Evolutionary conservation across 805 yeast species (phyloP).

Genomic region (Saccharomycopsis guyanensis): DNA sequence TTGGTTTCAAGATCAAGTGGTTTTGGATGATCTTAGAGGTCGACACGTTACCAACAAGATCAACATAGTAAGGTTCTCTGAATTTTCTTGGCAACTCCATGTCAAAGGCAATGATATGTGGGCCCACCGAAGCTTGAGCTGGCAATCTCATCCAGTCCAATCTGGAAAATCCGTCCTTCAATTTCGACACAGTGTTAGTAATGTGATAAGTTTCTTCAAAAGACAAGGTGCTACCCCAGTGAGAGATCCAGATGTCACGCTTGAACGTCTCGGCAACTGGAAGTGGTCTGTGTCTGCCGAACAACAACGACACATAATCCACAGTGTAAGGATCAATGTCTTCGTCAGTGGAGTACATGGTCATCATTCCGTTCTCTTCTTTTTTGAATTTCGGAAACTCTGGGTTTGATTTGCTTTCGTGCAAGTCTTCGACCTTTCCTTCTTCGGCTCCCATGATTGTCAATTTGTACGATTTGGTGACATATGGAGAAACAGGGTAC

Average conservation of each 20-base stretch:
- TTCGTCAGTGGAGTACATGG: constrained; percentile 10
- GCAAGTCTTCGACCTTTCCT: constrained; percentile 39
- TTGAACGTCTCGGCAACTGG: constrained; percentile 50
- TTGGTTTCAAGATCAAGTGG: constrained; percentile 58
- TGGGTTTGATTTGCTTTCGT: constrained; percentile 19
- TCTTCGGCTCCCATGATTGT: constrained; percentile 35
- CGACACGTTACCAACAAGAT: constrained; percentile 88
- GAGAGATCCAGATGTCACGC: constrained; percentile 85
- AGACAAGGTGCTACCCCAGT: constrained; percentile 63
- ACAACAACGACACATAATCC: constrained; percentile 48
- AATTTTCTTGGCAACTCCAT: constrained; percentile 45
- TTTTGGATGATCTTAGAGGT: constrained; percentile 44
- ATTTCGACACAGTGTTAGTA: constrained; percentile 64
- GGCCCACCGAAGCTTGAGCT: constrained; percentile 31
- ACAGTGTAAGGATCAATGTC: constrained; percentile 39
- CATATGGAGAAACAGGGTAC: constrained; percentile 55
- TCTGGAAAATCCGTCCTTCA: constrained; percentile 70
- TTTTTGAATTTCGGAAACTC: constrained; percentile 12
- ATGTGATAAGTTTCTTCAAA: constrained; percentile 83
- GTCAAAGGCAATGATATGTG: constrained; percentile 54
- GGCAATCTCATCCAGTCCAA: constrained; percentile 59
- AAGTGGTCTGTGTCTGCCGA: constrained; percentile 59
- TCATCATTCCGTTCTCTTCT: neutral
- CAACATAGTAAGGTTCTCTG: constrained; percentile 72
- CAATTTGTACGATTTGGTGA: constrained; percentile 41